Evolutionary conservation across 441 rosid genomes (phyloP).

Genomic region (Croton laevigatus): DNA sequence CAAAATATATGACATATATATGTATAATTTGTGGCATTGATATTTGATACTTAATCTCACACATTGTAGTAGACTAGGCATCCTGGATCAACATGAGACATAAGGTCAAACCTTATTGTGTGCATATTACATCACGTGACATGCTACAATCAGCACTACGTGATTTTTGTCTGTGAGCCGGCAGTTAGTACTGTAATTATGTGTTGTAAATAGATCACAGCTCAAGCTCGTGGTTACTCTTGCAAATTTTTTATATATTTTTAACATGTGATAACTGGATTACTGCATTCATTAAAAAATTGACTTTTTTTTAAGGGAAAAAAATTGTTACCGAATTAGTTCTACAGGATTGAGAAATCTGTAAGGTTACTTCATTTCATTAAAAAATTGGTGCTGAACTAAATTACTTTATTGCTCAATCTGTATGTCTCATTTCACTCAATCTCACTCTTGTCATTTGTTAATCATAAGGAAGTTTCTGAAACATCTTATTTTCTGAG

Average conservation of each 20-base stretch:
- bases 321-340: no score
- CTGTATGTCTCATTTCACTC: not conserved
- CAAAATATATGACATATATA: constrained; percentile 12
- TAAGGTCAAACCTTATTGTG: not conserved
- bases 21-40: constrained; percentile 11
- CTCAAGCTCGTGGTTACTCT: not conserved
- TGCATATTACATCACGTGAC: not conserved
- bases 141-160: not conserved
- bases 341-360: no score
- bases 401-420: not conserved
- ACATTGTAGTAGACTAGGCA: not conserved
- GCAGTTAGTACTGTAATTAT: not conserved
- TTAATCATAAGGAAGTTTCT: not conserved
- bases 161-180: not conserved
- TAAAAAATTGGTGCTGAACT: not conserved
- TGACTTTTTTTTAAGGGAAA: no score
- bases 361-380: not conserved
- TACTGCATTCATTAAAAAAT: not conserved
- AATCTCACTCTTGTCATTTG: not conserved
- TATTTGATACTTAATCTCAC: not conserved
- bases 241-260: constrained; percentile 9
- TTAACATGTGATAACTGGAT: not conserved
- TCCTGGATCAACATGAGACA: not conserved
- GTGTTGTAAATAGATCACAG: not conserved
- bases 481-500: constrained; percentile 7